Conservation (phyloP, 2,329 filamentous ascomycete species). For the Hypoxylon sp. region DNA sequence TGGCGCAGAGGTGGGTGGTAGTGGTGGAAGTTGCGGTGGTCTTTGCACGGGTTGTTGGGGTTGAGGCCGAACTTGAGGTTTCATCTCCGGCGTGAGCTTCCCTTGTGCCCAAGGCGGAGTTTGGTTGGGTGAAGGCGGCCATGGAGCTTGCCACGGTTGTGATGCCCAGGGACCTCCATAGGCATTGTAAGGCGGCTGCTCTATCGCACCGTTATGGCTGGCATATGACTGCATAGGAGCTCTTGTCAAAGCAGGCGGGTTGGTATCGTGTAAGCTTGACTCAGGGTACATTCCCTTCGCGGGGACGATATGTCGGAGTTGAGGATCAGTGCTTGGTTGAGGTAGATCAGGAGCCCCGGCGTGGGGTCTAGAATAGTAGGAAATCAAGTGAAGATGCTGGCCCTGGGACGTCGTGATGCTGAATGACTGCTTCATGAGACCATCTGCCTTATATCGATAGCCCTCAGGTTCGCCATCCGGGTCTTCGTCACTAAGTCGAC, state of each 20-base stretch:
- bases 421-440: conserved; percentile 99
- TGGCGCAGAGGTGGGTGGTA: conserved; percentile 40
- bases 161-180: conserved; percentile 55
- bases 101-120: conserved; percentile 56
- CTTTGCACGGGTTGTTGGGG: conserved; percentile 45
- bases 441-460: conserved; percentile 95
- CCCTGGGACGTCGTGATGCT: conserved; percentile 93
- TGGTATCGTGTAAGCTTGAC: conserved; percentile 89
- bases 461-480: conserved; percentile 89
- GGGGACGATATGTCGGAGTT: conserved; percentile 85
- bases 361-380: conserved; percentile 90
- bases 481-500: conserved; percentile 85
- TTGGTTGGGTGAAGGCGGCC: conserved; percentile 60
- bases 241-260: conserved; percentile 84
- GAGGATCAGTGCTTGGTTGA: conserved; percentile 85
- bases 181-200: conserved; percentile 57
- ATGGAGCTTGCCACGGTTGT: conserved; percentile 54
- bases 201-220: conserved; percentile 47
- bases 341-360: conserved; percentile 79
- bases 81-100: conserved; percentile 51
- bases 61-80: conserved; percentile 45
- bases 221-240: conserved; percentile 73
- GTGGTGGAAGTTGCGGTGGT: conserved; percentile 39
- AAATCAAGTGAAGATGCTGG: conserved; percentile 96
- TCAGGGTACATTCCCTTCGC: conserved; percentile 98